Conservation (phyloP, 805 yeast species). For the Saccharomycopsis fermentans region DNA sequence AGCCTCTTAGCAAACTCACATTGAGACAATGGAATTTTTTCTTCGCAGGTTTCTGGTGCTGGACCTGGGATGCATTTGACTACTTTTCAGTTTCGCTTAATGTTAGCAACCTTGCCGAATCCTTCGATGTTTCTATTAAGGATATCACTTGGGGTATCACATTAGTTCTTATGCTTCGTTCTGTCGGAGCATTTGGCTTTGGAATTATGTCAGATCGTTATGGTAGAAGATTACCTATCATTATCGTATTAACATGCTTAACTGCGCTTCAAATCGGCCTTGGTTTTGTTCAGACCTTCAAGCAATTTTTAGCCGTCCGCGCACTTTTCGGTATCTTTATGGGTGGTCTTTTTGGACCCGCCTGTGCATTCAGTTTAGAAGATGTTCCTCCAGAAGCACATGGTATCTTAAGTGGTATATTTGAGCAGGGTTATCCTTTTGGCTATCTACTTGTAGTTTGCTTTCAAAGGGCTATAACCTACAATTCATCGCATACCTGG, state of each 20-base stretch:
- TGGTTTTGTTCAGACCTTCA: constrained; percentile 47
- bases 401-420: constrained; percentile 54
- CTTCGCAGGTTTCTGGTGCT: constrained; percentile 48
- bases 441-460: constrained; percentile 57
- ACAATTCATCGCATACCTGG: constrained; percentile 48
- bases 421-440: constrained; percentile 48
- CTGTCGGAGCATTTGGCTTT: constrained; percentile 52
- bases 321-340: constrained; percentile 49
- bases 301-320: constrained; percentile 51
- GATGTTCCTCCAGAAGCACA: constrained; percentile 51
- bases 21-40: constrained; percentile 46
- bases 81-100: constrained; percentile 54
- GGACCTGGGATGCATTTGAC: constrained; percentile 69
- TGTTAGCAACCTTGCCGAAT: constrained; percentile 39
- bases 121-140: constrained; percentile 34
- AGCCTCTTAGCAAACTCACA: constrained; percentile 29
- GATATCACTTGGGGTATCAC: constrained; percentile 67
- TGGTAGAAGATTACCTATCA: constrained; percentile 53
- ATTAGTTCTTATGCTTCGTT: constrained; percentile 55
- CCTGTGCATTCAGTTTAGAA: constrained; percentile 57
- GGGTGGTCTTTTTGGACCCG: constrained; percentile 56
- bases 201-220: constrained; percentile 50
- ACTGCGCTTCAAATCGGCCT: constrained; percentile 50
- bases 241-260: constrained; percentile 35
- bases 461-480: constrained; percentile 53